Evolutionary conservation across 176 grass and related monocot genomes (phyloP), one percentile per base, ranked within the genome.

Genomic region (Oryza brachyantha): DNA sequence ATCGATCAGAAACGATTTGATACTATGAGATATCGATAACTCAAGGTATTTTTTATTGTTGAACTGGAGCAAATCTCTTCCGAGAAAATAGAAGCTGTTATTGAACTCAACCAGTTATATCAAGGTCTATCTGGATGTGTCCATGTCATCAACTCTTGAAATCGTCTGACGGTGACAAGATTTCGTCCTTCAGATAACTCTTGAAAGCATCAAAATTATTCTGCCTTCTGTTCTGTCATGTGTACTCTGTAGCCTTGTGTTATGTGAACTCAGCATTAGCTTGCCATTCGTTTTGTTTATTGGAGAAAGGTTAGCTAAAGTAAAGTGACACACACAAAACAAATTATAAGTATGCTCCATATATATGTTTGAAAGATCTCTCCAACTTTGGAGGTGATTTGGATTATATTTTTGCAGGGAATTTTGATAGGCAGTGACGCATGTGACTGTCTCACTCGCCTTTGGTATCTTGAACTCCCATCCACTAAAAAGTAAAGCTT

Each of bases 401-500:
- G 67, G 55, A 62, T 46, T 62, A n/a, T 29, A 12, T 3, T 14
- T 81, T 21, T 8, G 42, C 29, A 17, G 19, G 28, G 62, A 64
- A 21, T 72, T 61, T 43, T 50, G 78, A 29, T 70, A 34, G 66
- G 50, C 14, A 79, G 25, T 41, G 10, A 71, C 22, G 17, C 7
- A 12, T 0, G 11, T 24, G n/a, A 17, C 78, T 61, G 60, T 71
- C 29, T 19, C 10, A 39, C 4, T 61, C 19, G 17, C 14, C 37
- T 46, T 80, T 81, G 66, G 54, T 42, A 34, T 31, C 66, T 78
- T 37, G 22, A 52, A 52, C 22, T 22, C 21, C 8, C 10, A 46
- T 43, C 78, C 78, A 71, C 38, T 45, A 17, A 19, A n/a, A 70
- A 2, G 26, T 43, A 81, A 71, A 78, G 17, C 6, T 55, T 55